Evolutionary conservation across 768 basidiomycete genomes (phyloP).

Genomic region (Suillus cothurnatus): DNA sequence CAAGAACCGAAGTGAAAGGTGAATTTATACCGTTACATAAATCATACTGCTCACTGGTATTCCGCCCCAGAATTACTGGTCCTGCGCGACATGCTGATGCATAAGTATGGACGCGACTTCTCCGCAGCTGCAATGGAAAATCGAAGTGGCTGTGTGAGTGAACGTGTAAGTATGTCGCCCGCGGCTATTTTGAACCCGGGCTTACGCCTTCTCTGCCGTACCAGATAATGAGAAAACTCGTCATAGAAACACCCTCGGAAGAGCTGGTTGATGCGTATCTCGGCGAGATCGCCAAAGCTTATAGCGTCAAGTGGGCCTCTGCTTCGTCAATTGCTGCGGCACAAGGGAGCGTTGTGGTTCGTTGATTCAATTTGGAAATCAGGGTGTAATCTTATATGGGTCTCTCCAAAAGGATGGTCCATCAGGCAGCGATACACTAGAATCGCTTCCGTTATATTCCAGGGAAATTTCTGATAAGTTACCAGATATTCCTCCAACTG

Average conservation of each 20-base stretch:
- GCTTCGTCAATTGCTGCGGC: constrained; percentile 32
- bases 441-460: constrained; percentile 31
- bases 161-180: constrained; percentile 58
- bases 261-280: constrained; percentile 88
- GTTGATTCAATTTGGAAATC: constrained; percentile 15
- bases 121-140: constrained; percentile 87
- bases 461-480: constrained; percentile 40
- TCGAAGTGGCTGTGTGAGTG: constrained; percentile 75
- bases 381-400: neutral
- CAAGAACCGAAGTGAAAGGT: constrained; percentile 91
- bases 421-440: constrained; percentile 13
- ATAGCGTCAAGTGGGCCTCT: constrained; percentile 70
- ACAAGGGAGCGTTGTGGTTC: constrained; percentile 43
- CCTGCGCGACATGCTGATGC: constrained; percentile 91
- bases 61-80: constrained; percentile 74
- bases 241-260: constrained; percentile 65
- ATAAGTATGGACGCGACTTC: constrained; percentile 94
- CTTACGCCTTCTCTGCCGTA: constrained; percentile 7
- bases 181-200: neutral
- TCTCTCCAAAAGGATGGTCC: constrained; percentile 2
- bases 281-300: constrained; percentile 86
- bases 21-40: constrained; percentile 4
- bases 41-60: constrained; percentile 10
- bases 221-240: constrained; percentile 78
- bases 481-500: constrained; percentile 53